A percentile compares a stretch with the other conserved stretches of the same genome.
phyloP scores from a whole-genome alignment of 306 rosid species.

The Cucumis hystrix region DNA sequence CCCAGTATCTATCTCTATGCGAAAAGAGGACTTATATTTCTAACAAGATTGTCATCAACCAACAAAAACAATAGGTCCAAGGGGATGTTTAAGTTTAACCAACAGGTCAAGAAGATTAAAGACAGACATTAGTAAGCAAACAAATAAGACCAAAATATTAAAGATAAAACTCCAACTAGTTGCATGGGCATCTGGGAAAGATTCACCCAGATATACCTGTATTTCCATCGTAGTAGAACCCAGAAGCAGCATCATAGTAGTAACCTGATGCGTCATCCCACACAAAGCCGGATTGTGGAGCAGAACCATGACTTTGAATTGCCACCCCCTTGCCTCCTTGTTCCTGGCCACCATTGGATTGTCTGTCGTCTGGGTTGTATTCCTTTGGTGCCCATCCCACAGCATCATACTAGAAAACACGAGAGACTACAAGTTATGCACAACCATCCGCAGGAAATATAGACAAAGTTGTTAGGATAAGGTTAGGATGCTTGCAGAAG shows the following conservation, averaged over 20 bases:
- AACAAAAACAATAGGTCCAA: not conserved
- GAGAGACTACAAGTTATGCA: not conserved
- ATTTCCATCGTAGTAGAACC: conserved; percentile 94
- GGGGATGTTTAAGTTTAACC: not conserved
- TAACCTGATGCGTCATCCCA: conserved; percentile 99
- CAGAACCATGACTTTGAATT: conserved; percentile 32
- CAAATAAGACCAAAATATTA: not conserved
- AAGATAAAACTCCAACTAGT: not conserved
- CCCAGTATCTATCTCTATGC: no score
- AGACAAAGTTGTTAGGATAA: not conserved
- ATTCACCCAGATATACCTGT: conserved; percentile 39
- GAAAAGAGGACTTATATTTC: not conserved
- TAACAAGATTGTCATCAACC: not conserved
- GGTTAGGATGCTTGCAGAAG: not conserved
- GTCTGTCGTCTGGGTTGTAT: conserved; percentile 79
- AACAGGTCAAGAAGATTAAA: not conserved
- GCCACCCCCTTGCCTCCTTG: conserved; percentile 37
- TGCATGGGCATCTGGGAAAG: not conserved
- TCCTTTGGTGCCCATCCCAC: conserved; percentile 99
- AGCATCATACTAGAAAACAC: conserved; percentile 63
- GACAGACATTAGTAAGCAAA: not conserved
- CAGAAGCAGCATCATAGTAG: conserved; percentile 95
- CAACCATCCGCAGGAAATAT: not conserved
- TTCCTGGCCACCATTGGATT: conserved; percentile 37
- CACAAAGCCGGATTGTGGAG: conserved; percentile 89